Conservation (phyloP, 164 flowering plant species). For the Cinnamomum chago region DNA sequence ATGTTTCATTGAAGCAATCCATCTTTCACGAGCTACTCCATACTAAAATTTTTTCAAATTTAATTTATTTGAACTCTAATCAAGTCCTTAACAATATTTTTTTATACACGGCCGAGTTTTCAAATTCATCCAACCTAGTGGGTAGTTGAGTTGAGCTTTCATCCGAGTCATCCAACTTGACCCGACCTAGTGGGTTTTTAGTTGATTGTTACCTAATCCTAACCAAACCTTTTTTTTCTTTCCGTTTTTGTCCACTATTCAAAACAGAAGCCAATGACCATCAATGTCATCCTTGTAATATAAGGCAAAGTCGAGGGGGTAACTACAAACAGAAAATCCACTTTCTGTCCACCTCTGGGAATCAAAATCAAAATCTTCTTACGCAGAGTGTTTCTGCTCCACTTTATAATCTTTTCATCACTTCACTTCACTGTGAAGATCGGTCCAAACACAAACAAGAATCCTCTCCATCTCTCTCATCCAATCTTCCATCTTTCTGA, state of each 20-base stretch:
- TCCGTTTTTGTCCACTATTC: neutral
- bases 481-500: neutral
- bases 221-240: neutral
- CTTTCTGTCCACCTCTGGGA: neutral
- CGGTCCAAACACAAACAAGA: neutral
- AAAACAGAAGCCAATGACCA: neutral
- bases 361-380: neutral
- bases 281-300: neutral
- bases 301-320: neutral
- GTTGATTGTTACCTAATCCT: neutral
- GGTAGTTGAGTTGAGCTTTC: neutral
- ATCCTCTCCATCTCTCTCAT: neutral
- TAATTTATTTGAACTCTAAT: neutral
- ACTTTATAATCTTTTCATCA: neutral
- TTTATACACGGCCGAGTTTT: neutral
- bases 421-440: neutral
- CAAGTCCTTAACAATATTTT: too few relatives aligned
- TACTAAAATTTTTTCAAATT: neutral
- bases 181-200: neutral
- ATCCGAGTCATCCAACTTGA: neutral
- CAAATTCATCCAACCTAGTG: too few relatives aligned
- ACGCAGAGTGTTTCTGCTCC: neutral
- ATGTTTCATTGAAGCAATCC: too few relatives aligned
- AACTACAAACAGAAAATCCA: too few relatives aligned
- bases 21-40: too few relatives aligned